These are phyloP conservation scores for Entomortierella parvispora DNA, from an alignment of 192 early-diverging fungal species.

Conservation along the genomic window DNA sequence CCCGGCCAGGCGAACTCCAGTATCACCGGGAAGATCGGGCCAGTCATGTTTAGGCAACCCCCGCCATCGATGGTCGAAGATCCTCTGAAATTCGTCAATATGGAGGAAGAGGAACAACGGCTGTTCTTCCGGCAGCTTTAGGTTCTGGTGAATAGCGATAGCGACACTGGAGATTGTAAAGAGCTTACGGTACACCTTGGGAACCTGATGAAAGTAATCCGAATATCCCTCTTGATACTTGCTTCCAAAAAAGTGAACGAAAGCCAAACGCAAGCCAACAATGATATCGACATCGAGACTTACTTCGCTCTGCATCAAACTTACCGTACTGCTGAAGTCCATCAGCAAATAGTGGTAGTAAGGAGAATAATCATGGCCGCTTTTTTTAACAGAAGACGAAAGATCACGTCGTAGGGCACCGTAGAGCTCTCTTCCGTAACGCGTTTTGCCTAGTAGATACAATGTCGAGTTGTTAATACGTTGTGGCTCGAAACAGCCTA, in stretches of 20 bases:
- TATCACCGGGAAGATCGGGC: too few relatives aligned
- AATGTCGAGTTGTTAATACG: too few relatives aligned
- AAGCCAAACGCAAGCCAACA: conserved; percentile 12
- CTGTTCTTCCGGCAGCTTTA: too few relatives aligned
- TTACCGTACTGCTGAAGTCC: background rate
- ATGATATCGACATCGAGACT: background rate
- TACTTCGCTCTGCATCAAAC: background rate
- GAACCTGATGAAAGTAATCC: background rate
- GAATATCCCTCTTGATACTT: background rate
- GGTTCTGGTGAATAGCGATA: too few relatives aligned
- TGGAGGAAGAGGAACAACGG: too few relatives aligned
- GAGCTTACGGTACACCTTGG: too few relatives aligned
- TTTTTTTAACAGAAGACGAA: background rate
- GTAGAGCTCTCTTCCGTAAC: conserved; percentile 4
- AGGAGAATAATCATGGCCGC: background rate
- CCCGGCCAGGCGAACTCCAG: too few relatives aligned
- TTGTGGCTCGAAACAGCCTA: too few relatives aligned
- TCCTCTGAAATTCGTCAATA: too few relatives aligned
- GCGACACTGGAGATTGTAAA: too few relatives aligned
- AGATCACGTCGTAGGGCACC: background rate
- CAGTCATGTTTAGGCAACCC: too few relatives aligned
- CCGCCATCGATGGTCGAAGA: too few relatives aligned
- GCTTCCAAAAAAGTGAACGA: background rate
- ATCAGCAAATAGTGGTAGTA: conserved; percentile 9
- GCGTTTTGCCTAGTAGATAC: background rate